Percentiles rank a stretch among this genome's conserved stretches.
These are phyloP conservation scores for Rhododendron ferrugineum DNA, from an alignment of 148 eudicot species.

Conservation along the genomic window DNA sequence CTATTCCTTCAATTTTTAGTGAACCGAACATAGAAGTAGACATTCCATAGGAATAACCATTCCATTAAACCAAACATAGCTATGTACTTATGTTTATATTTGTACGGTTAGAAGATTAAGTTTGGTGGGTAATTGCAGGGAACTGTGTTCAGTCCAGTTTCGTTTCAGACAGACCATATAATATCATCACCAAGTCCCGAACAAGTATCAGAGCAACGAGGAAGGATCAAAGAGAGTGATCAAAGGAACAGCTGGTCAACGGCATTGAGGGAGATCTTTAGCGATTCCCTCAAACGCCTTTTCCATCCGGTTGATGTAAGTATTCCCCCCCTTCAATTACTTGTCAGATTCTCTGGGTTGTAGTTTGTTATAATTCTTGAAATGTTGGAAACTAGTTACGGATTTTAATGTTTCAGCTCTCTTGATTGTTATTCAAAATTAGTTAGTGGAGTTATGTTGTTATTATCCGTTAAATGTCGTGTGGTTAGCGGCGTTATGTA, in stretches of 20 bases:
- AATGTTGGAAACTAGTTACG: background rate
- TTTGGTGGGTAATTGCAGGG: constrained; percentile 38
- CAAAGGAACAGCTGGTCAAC: constrained; percentile 28
- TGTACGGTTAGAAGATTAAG: background rate
- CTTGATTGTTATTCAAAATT: no score
- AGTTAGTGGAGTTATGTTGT: no score
- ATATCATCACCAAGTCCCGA: constrained; percentile 9
- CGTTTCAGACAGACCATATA: constrained; percentile 45
- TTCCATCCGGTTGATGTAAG: constrained; percentile 67
- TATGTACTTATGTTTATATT: background rate
- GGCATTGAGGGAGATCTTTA: constrained; percentile 20
- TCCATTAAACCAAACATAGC: no score
- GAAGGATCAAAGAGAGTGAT: constrained; percentile 18
- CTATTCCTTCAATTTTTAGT: no score
- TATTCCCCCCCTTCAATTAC: background rate
- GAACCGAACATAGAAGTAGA: no score
- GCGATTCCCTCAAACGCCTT: constrained; percentile 44
- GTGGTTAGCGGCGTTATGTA: no score
- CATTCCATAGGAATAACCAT: no score
- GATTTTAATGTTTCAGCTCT: background rate
- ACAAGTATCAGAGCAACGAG: constrained; percentile 24
- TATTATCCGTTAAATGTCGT: no score
- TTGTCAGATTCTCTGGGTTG: background rate
- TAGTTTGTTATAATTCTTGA: background rate
- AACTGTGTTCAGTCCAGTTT: constrained; percentile 61